A percentile compares a stretch with the other conserved stretches of the same genome.
Conservation (phyloP, 2,329 filamentous ascomycete genomes). For the Beauveria sp. region DNA sequence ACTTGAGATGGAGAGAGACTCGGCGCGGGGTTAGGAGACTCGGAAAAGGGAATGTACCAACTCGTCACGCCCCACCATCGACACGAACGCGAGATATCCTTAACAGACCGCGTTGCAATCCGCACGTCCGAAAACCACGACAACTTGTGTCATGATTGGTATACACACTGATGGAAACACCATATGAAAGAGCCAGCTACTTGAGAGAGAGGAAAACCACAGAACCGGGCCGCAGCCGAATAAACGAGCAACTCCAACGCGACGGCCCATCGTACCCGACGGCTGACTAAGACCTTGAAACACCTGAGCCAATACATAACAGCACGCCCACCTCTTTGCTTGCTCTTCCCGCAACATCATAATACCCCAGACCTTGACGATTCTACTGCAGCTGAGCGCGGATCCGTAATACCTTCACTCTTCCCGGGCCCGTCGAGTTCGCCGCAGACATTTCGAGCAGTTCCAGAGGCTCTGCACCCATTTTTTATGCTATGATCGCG, state of each 20-base stretch:
- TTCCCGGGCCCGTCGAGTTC: background rate
- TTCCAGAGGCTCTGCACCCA: constrained; percentile 12
- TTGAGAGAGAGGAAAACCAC: too few species aligned
- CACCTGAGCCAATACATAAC: background rate
- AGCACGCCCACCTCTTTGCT: background rate
- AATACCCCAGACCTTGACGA: background rate
- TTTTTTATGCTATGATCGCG: constrained; percentile 10
- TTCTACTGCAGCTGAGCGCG: background rate
- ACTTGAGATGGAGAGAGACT: background rate
- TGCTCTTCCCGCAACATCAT: background rate
- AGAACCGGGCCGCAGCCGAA: background rate
- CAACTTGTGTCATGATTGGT: background rate
- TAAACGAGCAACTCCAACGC: background rate
- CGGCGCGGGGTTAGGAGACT: background rate
- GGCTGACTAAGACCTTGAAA: constrained; percentile 4
- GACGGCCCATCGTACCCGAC: background rate
- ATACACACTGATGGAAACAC: background rate
- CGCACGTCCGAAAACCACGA: background rate
- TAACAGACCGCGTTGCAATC: background rate
- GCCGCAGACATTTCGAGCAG: background rate
- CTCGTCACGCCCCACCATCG: background rate
- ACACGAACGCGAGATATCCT: background rate
- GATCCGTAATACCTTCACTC: background rate
- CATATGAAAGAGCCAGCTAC: too few species aligned
- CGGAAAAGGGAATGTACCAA: background rate